These are phyloP conservation scores for Leccinum imitatum DNA, from an alignment of 768 basidiomycete species.

Conservation along the genomic window DNA sequence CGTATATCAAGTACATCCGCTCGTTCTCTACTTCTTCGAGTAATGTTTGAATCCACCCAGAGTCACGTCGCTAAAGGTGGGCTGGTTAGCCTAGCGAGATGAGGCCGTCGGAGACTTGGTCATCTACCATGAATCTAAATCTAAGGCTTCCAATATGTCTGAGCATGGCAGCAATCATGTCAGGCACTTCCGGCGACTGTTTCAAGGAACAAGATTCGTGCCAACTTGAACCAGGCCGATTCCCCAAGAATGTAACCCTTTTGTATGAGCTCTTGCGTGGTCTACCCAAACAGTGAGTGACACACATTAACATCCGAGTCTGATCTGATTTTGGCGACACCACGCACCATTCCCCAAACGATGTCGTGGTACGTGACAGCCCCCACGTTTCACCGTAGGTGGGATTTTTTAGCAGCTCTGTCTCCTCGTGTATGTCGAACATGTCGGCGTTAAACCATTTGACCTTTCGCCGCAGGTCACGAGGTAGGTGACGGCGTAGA, in stretches of 20 bases:
- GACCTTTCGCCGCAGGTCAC: too few relatives aligned
- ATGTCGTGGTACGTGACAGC: too few relatives aligned
- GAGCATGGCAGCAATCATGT: conserved; percentile 89
- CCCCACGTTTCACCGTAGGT: too few relatives aligned
- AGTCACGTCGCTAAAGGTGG: conserved; percentile 46
- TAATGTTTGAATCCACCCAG: conserved; percentile 88
- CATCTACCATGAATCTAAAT: conserved; percentile 69
- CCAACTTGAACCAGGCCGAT: conserved; percentile 60
- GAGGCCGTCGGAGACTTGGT: conserved; percentile 8
- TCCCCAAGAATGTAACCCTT: conserved; percentile 70
- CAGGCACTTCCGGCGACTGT: conserved; percentile 90
- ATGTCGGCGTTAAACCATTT: too few relatives aligned
- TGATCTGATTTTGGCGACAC: too few relatives aligned
- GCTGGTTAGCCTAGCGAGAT: conserved; percentile 8
- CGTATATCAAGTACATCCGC: conserved; percentile 88
- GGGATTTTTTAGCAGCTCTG: too few relatives aligned
- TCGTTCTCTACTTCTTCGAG: conserved; percentile 98
- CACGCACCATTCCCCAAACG: too few relatives aligned
- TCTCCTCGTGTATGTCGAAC: too few relatives aligned
- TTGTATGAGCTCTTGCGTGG: conserved; percentile 69
- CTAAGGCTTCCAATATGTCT: conserved; percentile 81
- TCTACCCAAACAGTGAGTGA: too few relatives aligned
- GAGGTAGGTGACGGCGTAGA: too few relatives aligned
- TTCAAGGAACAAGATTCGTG: conserved; percentile 74
- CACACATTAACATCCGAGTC: too few relatives aligned